phyloP scores from a whole-genome alignment of 345 rosid species.

The Pistacia integerrima region DNA sequence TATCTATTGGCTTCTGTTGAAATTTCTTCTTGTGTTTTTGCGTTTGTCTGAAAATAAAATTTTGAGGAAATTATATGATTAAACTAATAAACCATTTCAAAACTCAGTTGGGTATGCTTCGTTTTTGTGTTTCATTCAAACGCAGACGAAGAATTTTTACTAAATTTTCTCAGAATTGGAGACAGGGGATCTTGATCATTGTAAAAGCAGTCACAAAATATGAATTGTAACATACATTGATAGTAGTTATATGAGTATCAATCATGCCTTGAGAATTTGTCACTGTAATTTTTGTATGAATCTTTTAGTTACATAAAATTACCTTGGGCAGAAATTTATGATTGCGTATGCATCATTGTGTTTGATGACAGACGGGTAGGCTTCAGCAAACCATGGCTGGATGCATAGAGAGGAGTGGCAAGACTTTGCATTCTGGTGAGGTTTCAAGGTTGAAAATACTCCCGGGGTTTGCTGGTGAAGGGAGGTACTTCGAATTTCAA shows the following conservation, averaged over 20 bases:
- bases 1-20: not conserved
- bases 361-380: slow-evolving; percentile 56
- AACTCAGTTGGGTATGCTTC: not conserved
- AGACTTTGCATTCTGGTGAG: slow-evolving; percentile 70
- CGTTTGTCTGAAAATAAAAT: not conserved
- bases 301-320: not conserved
- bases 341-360: not conserved
- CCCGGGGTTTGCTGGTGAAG: slow-evolving; percentile 72
- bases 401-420: slow-evolving; percentile 54
- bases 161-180: not conserved
- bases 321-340: not conserved
- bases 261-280: too few relatives aligned
- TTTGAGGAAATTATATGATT: not conserved
- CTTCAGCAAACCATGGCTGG: slow-evolving; percentile 72
- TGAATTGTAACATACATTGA: too few relatives aligned
- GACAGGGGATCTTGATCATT: too few relatives aligned
- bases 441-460: slow-evolving; percentile 56
- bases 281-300: too few relatives aligned
- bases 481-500: slow-evolving; percentile 59
- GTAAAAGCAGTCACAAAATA: too few relatives aligned
- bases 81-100: slow-evolving; percentile 20
- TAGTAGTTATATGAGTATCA: too few relatives aligned
- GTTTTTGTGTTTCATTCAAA: not conserved
- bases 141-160: not conserved
- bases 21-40: not conserved